Evolutionary conservation across 495 filamentous ascomycete genomes (phyloP), one percentile per base, ranked within the genome.

Genomic region (Lepraria neglecta): DNA sequence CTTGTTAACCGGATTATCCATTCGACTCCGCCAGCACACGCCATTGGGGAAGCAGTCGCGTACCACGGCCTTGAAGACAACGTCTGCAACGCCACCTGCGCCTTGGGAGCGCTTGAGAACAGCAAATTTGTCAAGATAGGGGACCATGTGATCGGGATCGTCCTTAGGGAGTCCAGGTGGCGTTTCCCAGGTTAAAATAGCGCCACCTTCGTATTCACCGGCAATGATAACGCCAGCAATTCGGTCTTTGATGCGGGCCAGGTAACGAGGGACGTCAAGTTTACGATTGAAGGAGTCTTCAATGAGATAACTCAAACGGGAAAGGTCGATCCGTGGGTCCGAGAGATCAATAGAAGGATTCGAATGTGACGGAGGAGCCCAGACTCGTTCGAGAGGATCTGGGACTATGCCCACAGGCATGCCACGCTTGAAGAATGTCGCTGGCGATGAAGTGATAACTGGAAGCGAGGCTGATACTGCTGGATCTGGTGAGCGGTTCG

Each of bases 91-190:
- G 15, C 92, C 91, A 0, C 92, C 91, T 1, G 88, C 86, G 1
- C 94, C 94, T 71, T 99, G 94, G 51, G 84, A 87, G 60, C 86
- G 83, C 67, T 88, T 91, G 5, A 95, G 78, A 3, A 97, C 94
- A 4, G 94, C 94, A 69, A 99, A 99, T 74, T 99, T 99, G 71
- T 99, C 94, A 27, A 99, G 76, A 71, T 99, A 99, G 0, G 92
- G 95, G 0, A 99, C 87, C 70, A 90, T 79, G 4, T 84, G 76
- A 10, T 75, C 74, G 21, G 72, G 65, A 48, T 75, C 77, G 21
- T 72, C 76, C 19, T 69, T 56, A 28, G 65, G 50, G 1, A 85
- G 72, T 0, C 79, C 79, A 0, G 83, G 84, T 0, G 92, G 90
- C 35, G 78, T 75, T 77, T 99, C 94, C 94, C 94, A 99, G 2